phyloP scores from a whole-genome alignment of 148 eudicot genomes.

The Mesembryanthemum crystallinum region DNA sequence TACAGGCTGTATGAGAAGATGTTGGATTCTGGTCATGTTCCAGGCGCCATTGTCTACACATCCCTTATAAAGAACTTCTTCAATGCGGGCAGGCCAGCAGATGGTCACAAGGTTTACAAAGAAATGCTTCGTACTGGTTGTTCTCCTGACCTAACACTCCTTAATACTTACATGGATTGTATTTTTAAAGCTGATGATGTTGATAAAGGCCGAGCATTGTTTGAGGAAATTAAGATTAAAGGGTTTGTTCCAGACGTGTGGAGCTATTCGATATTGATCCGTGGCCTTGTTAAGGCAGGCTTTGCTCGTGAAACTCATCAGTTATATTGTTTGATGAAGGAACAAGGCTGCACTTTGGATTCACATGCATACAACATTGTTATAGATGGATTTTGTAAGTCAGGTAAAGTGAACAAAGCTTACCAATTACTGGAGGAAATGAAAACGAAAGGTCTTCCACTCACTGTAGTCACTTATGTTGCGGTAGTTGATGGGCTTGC shows the following conservation, averaged over 20 bases:
- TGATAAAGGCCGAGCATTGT: constrained; percentile 73
- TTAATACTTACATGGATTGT: constrained; percentile 92
- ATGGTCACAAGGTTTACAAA: constrained; percentile 91
- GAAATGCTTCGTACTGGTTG: constrained; percentile 78
- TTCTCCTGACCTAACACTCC: constrained; percentile 70
- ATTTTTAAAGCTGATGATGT: constrained; percentile 84
- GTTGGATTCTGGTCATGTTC: constrained; percentile 66
- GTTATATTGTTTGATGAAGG: constrained; percentile 78
- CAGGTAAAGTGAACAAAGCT: constrained; percentile 86
- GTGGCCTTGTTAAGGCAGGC: constrained; percentile 86
- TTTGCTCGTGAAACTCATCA: constrained; percentile 77
- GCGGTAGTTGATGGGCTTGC: constrained; percentile 93
- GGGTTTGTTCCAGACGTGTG: constrained; percentile 72
- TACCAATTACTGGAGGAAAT: constrained; percentile 94
- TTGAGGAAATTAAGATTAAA: constrained; percentile 69
- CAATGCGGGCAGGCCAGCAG: constrained; percentile 57
- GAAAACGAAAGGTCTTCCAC: constrained; percentile 72
- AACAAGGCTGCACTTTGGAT: constrained; percentile 74
- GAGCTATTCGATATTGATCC: constrained; percentile 85
- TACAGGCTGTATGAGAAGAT: constrained; percentile 74
- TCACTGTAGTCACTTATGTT: constrained; percentile 94
- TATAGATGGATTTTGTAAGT: constrained; percentile 88
- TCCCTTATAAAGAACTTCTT: constrained; percentile 83
- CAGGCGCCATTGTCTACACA: constrained; percentile 72
- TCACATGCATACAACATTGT: constrained; percentile 78